Base-by-base conservation (phyloP, 495 filamentous ascomycete genomes). In the Filosporella fistucella region DNA sequence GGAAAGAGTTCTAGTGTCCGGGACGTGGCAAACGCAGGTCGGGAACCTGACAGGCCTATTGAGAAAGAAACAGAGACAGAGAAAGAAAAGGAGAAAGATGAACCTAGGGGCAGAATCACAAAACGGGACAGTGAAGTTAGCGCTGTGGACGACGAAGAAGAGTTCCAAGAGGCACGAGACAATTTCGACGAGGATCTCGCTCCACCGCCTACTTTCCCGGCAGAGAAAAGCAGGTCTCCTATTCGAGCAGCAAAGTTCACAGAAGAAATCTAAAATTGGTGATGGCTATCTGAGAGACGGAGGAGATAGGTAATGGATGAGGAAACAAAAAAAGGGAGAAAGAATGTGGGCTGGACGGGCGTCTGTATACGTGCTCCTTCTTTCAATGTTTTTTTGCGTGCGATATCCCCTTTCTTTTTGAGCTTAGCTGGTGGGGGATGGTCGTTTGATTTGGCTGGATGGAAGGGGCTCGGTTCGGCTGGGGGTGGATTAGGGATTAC, bases 1-100 rank as follows among this genome's bases (percentile, higher is more conserved):
- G 63, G 66, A 17, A 57, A 55, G 17, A 59, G 56, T 20, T 61
- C 63, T 6, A 71, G 67, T 43, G 62, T 71, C 45, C 71, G 69
- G 18, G 73, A 77, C 40, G 74, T 78, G 1, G 72, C 75, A 10
- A 55, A 78, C 62, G 75, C 72, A 5, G n/a, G n/a, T n/a, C n/a
- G n/a, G n/a, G n/a, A n/a, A n/a, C 4, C 18, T 4, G 32, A 35
- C 32, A 35, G 32, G 12, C 13, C 32, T 13, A 5, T 35, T 5
- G 70, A 70, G 1, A 64, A 66, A 29, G 30, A 33, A 9, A 51
- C 22, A 16, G 47, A 50, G 21, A 18, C 42, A 13, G 28, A 1
- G n/a, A 24, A 3, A 21, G 33, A 25, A 21, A 20, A 29, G 5
- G 26, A 32, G 13, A 21, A n/a, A n/a, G 45, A 47, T 4, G 29